These are phyloP conservation scores for Inonotus hispidus DNA, from an alignment of 1,284 basidiomycete genomes.

Conservation along the genomic window DNA sequence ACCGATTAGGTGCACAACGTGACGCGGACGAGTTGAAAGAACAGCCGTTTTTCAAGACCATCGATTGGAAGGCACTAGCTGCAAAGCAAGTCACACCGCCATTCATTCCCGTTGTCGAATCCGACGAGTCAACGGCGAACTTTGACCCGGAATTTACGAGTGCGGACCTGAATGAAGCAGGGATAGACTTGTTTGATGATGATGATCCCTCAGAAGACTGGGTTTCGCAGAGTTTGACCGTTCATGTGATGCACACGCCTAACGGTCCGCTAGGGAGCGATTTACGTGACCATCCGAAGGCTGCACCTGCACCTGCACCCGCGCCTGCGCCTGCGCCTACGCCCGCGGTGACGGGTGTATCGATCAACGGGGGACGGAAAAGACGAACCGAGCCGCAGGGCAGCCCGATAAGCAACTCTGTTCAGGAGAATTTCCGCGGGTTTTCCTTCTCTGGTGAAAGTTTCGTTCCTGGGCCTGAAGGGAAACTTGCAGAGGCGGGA, in stretches of 20 bases:
- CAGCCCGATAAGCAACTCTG: constrained; percentile 77
- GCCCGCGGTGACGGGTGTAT: constrained; percentile 3
- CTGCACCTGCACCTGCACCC: not conserved
- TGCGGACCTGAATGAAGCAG: constrained; percentile 71
- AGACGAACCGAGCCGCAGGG: constrained; percentile 40
- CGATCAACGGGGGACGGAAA: constrained; percentile 16
- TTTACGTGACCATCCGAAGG: constrained; percentile 13
- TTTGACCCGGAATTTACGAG: constrained; percentile 98
- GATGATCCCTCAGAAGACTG: constrained; percentile 72
- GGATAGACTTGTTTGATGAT: constrained; percentile 59
- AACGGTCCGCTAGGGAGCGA: constrained; percentile 74
- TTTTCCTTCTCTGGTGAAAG: constrained; percentile 88
- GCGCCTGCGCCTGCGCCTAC: not conserved
- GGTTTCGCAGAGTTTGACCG: constrained; percentile 44
- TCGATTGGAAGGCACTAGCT: constrained; percentile 87
- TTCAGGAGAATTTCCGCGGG: constrained; percentile 92
- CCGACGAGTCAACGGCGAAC: constrained; percentile 95
- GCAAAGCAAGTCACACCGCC: constrained; percentile 93
- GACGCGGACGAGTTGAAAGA: constrained; percentile 95
- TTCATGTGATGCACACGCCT: constrained; percentile 46
- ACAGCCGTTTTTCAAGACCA: constrained; percentile 90
- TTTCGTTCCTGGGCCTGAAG: constrained; percentile 36
- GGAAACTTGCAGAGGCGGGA: constrained; percentile 36
- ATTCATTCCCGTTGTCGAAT: constrained; percentile 97
- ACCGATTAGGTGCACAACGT: constrained; percentile 86